Conservation (phyloP, 2,329 filamentous ascomycete species). For the Didymella glomerata region DNA sequence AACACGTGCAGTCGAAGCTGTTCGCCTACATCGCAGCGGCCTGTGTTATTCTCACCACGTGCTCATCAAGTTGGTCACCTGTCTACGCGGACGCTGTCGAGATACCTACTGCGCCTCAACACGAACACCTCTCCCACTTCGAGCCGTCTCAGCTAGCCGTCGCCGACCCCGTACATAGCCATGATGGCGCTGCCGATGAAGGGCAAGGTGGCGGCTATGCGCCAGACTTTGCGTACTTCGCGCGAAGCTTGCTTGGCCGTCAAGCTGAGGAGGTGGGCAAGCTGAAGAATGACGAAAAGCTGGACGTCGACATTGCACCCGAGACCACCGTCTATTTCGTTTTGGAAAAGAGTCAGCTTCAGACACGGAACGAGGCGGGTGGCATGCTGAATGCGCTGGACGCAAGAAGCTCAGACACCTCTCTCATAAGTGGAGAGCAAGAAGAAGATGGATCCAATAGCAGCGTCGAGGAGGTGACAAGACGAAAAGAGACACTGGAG, state of each 20-base stretch:
- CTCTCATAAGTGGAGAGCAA: background rate
- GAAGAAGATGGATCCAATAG: background rate
- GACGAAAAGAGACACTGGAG: constrained; percentile 21
- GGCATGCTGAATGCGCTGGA: constrained; percentile 40
- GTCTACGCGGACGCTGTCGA: constrained; percentile 68
- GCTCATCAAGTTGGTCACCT: constrained; percentile 66
- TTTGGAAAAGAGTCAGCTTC: constrained; percentile 66
- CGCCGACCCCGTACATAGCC: constrained; percentile 54
- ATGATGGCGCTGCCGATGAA: constrained; percentile 45
- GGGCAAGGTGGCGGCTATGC: constrained; percentile 58
- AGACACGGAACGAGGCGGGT: constrained; percentile 50
- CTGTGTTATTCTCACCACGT: constrained; percentile 67
- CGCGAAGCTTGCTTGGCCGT: constrained; percentile 69
- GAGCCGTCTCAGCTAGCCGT: constrained; percentile 48
- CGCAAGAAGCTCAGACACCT: constrained; percentile 19
- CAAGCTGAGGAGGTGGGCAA: constrained; percentile 59
- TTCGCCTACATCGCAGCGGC: constrained; percentile 71
- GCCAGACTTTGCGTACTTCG: constrained; percentile 68
- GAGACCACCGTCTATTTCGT: constrained; percentile 71
- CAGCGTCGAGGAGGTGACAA: constrained; percentile 19
- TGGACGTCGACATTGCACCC: constrained; percentile 66
- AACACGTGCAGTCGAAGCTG: constrained; percentile 75
- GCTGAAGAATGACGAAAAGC: constrained; percentile 71
- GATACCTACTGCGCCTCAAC: constrained; percentile 37
- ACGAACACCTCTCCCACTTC: constrained; percentile 25